Base-by-base conservation (phyloP, 768 basidiomycete species). In the Suillus subalutaceus region DNA sequence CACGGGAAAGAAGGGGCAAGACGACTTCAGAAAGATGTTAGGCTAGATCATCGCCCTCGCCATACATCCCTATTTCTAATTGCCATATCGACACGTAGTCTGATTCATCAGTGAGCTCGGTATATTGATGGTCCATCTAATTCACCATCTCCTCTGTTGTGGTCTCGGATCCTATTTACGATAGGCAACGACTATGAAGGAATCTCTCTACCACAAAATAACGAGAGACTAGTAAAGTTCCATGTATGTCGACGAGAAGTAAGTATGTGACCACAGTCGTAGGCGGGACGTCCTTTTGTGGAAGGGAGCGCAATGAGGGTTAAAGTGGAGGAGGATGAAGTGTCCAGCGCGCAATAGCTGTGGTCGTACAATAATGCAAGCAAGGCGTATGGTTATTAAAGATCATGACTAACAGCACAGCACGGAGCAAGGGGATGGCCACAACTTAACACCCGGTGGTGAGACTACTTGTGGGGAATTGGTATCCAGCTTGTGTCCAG, bases 1-100 rank as follows among this genome's bases (percentile, higher is more conserved):
- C 48, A 75, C 77, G 63, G 82, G 79, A 37, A 89, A 85, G 73
- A 89, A 85, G 74, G 86, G 87, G 2, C 94, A 96, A 74, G 90
- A 94, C 70, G 93, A 93, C 71, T 97, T 97, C 76, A 82, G 95
- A 65, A 93, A 89, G 72, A 90, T 96, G 90, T 75, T 96, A 7
- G 72, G 63, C 10, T 62, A 60, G 41, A 30, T 30, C 7, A 12
- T 20, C 4, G 16, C 10, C 40, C 18, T 26, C 8, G 2, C 4
- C 58, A 18, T 59, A 18, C 40, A 26, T 59, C 5, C 57, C 15
- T 18, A 7, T 18, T 9, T 40, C 23, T 16, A 9, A 56, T 56
- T 4, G 6, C 12, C 1, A 20, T 0, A n/a, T 35, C 35, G 18
- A 55, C 10, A 26, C 7, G 50, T 15, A 7, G 50, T 52, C 23